Evolutionary conservation across 345 rosid genomes (phyloP), one percentile per base, ranked within the genome.

Genomic region (Sonneratia caseolaris): DNA sequence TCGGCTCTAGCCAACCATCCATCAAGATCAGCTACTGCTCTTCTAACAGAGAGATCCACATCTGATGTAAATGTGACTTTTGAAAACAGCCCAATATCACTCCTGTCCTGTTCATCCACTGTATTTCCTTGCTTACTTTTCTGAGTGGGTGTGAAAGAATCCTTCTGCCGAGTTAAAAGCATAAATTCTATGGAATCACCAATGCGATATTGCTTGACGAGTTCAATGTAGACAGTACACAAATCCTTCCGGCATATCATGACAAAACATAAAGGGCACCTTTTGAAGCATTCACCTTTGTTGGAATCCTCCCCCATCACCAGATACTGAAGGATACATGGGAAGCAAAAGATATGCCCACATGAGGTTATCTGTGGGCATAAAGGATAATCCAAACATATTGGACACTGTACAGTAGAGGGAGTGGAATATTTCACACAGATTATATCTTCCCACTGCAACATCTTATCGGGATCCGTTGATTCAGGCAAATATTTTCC

Each of bases 321-420:
- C 81, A 95, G 77, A 71, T 95, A 95, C 69, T 76, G 91, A 38
- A 95, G 84, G 72, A 95, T 79, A 78, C 99, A 95, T 0, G 97
- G 97, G 79, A 95, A 92, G 81, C 99, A 95, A 84, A 90, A 94
- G 10, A 95, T 86, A 73, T 92, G 99, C n/a, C 99, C 99, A 67
- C 99, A 95, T 0, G 93, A 84, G 68, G 99, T 95, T 70, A 95
- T 90, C 74, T 95, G 99, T 1, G 99, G 91, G 77, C 99, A 95
- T 1, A 92, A 80, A 79, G 99, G 99, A 69, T 79, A 67, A 64
- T 90, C 99, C 89, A 95, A 81, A 78, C 99, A 95, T 76, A 95
- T 89, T 15, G 99, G 97, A 65, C 97, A 95, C 82, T 89, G 99
- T 76, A 95, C 97, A 14, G 85, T 80, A 71, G 78, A 81, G 12